These are phyloP conservation scores for Oxyria digyna DNA, from an alignment of 148 eudicot species.

Conservation along the genomic window DNA sequence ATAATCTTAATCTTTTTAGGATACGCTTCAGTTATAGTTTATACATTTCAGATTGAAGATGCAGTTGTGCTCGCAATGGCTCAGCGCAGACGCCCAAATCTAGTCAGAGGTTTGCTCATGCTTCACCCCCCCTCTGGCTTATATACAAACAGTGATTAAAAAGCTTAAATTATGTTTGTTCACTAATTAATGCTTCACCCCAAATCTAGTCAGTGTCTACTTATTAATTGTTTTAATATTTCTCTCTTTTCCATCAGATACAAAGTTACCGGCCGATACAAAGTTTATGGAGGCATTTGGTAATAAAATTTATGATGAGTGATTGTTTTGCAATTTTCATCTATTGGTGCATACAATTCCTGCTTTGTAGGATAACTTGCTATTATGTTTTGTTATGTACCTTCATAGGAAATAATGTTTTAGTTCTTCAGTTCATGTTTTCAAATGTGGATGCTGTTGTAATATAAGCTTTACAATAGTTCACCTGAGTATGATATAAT, in stretches of 20 bases:
- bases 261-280: slow-evolving; percentile 48
- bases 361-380: not conserved
- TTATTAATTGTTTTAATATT: not conserved
- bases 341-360: not conserved
- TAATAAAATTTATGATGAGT: slow-evolving; percentile 20
- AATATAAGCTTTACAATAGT: not conserved
- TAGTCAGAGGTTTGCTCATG: slow-evolving; percentile 47
- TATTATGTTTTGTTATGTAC: not conserved
- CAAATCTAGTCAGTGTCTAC: not conserved
- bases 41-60: slow-evolving; percentile 72
- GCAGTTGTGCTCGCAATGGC: slow-evolving; percentile 81
- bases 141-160: not conserved
- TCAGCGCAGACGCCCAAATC: slow-evolving; percentile 57
- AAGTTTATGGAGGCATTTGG: slow-evolving; percentile 80
- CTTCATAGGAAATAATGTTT: not conserved
- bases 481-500: not conserved
- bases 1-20: not conserved
- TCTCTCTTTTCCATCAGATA: slow-evolving; percentile 40
- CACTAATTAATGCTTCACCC: not conserved
- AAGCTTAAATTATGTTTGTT: not conserved
- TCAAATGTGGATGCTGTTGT: not conserved
- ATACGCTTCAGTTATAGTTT: not conserved
- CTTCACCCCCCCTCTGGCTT: not conserved
- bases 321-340: not conserved
- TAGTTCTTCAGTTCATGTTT: not conserved